Evolutionary conservation across 768 basidiomycete genomes (phyloP), one percentile per base, ranked within the genome.

Genomic region (Kwoniella heveanensis): DNA sequence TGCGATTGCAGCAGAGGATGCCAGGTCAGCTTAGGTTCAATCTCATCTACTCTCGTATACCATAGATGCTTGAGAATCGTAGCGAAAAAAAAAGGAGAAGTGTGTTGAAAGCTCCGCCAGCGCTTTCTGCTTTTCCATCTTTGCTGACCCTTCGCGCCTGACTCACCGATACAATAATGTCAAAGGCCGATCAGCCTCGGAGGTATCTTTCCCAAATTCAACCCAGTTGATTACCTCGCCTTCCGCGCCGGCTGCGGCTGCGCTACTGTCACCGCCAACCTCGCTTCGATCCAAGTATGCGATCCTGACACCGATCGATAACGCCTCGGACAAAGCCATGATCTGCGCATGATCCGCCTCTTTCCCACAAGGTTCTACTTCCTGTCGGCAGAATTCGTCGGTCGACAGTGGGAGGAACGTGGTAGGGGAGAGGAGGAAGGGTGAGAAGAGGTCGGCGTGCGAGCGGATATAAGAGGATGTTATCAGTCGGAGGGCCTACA

Each of bases 391-490:
- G 77, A 94, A 96, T 4, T 85, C 84, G 3, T 83, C 82, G 1
- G 87, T 80, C 3, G 82, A 81, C 70, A 89, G 84, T 12, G 81
- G 82, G 25, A 85, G 84, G 26, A 84, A 85, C 0, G 86, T 85
- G 27, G 92, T 89, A 1, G 90, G 90, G 57, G 91, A 85, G 66
- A 88, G 85, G 7, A 95, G 83, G 82, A 93, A 94, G 21, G 84
- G 85, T 17, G 83, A 82, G 74, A 87, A 92, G 48, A 82, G 81
- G 2, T 85, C 83, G 8, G 85, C 81, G 68, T 89, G 83, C 4
- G 83, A 74, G 22, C 88, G 88, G 63, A 95, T 89, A 79, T 91
- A 86, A 1, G 91, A 88, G 0, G 91, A 90, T 68, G 94, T 90
- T 21, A 93, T 80, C 60, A 94, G 83, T 49, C 94, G 86, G 68